These are phyloP conservation scores for Caloboletus inedulis DNA, from an alignment of 1,284 basidiomycete species.

Conservation along the genomic window DNA sequence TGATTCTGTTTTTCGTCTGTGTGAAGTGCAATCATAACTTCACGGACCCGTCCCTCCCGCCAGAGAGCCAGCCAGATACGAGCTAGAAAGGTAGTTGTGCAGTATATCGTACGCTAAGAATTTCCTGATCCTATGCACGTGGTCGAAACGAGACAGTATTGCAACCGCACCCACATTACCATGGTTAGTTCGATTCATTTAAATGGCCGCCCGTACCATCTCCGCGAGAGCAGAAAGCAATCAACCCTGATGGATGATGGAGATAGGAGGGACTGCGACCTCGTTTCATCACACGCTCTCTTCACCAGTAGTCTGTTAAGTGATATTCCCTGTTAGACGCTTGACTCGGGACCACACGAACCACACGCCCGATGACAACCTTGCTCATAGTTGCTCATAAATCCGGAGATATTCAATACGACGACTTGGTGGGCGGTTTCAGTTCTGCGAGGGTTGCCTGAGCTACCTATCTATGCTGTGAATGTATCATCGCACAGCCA, in stretches of 20 bases:
- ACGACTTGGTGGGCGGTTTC: too few species aligned
- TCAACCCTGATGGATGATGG: not conserved
- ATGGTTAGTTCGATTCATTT: not conserved
- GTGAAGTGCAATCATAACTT: slow-evolving; percentile 80
- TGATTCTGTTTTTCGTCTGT: slow-evolving; percentile 93
- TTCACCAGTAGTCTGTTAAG: not conserved
- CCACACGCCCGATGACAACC: too few species aligned
- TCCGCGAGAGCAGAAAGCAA: not conserved
- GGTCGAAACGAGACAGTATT: not conserved
- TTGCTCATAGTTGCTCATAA: not conserved
- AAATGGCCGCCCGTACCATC: not conserved
- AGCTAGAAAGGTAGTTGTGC: slow-evolving; percentile 14
- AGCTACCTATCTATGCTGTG: too few species aligned
- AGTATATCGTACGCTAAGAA: not conserved
- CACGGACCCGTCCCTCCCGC: slow-evolving; percentile 60
- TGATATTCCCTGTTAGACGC: not conserved
- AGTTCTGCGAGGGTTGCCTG: too few species aligned
- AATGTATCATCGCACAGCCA: too few species aligned
- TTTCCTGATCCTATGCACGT: slow-evolving; percentile 2
- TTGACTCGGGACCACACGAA: not conserved
- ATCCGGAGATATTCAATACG: too few species aligned
- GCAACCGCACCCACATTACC: not conserved
- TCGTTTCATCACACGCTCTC: not conserved
- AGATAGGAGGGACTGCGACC: not conserved
- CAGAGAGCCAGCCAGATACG: slow-evolving; percentile 30